Evolutionary conservation across 192 early-diverging fungal genomes (phyloP).

Genomic region (Coemansia sp.): DNA sequence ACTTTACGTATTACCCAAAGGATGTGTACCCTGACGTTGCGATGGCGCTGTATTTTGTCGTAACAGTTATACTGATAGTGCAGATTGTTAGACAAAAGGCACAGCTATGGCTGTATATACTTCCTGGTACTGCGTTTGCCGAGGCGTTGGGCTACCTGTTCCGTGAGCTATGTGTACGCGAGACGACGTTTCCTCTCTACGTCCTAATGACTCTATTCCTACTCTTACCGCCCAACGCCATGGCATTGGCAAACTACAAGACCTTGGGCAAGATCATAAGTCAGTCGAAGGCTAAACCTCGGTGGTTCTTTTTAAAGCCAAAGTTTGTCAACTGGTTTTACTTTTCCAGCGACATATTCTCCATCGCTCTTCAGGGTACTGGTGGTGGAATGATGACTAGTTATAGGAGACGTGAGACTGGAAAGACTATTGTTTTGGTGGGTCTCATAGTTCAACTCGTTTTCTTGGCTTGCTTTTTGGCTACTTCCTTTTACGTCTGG

Average conservation of each 20-base stretch:
- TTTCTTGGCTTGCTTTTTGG: constrained; percentile 53
- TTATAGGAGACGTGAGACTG: constrained; percentile 15
- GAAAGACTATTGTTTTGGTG: constrained; percentile 47
- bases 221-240: constrained; percentile 37
- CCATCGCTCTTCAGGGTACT: constrained; percentile 52
- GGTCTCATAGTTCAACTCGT: constrained; percentile 49
- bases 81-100: constrained; percentile 26
- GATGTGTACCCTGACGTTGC: constrained; percentile 39
- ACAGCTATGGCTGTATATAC: constrained; percentile 40
- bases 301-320: constrained; percentile 36
- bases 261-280: constrained; percentile 34
- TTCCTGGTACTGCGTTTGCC: constrained; percentile 36
- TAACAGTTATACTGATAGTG: constrained; percentile 12
- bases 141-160: constrained; percentile 46
- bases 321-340: constrained; percentile 57
- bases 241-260: constrained; percentile 54
- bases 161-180: constrained; percentile 35
- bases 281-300: neutral
- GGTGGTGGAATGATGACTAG: constrained; percentile 55
- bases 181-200: constrained; percentile 45
- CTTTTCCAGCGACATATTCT: constrained; percentile 53
- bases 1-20: constrained; percentile 48
- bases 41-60: constrained; percentile 24
- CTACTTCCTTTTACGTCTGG: constrained; percentile 38
- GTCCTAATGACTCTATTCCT: constrained; percentile 49